Conservation (phyloP, 1,284 basidiomycete genomes). For the Exobasidium rhododendri region DNA sequence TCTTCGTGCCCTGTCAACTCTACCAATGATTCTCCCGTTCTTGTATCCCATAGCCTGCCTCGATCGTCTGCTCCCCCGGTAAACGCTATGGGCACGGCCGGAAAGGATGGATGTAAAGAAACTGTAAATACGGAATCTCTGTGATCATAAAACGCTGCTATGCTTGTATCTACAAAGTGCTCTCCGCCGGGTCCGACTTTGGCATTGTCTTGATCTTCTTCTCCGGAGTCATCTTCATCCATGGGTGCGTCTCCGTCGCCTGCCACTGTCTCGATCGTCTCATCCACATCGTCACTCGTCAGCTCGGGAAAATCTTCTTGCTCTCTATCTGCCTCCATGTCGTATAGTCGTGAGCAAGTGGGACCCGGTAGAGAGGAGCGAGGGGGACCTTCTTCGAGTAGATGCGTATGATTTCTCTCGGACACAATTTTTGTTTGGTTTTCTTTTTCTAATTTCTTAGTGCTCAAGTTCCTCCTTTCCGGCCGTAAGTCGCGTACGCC, state of each 20-base stretch:
- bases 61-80: conserved; percentile 94
- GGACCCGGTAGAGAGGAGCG: no score
- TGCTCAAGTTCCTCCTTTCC: no score
- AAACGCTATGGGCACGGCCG: conserved; percentile 76
- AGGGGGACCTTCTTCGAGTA: no score
- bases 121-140: conserved; percentile 73
- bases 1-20: conserved; percentile 88
- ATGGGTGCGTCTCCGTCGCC: conserved; percentile 4
- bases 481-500: no score
- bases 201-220: conserved; percentile 4
- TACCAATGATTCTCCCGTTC: conserved; percentile 74
- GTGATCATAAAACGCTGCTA: conserved; percentile 52
- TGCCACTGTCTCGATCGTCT: background rate
- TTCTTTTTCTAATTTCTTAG: no score
- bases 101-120: conserved; percentile 68
- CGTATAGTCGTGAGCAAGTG: no score
- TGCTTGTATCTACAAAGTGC: conserved; percentile 39
- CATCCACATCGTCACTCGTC: conserved; percentile 2
- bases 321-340: background rate
- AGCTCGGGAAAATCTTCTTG: background rate
- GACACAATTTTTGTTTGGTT: no score
- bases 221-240: conserved; percentile 10
- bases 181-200: background rate
- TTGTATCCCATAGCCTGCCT: conserved; percentile 89
- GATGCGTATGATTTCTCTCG: no score